Base-by-base conservation (phyloP, 345 rosid genomes). In the Melaleuca alternifolia region DNA sequence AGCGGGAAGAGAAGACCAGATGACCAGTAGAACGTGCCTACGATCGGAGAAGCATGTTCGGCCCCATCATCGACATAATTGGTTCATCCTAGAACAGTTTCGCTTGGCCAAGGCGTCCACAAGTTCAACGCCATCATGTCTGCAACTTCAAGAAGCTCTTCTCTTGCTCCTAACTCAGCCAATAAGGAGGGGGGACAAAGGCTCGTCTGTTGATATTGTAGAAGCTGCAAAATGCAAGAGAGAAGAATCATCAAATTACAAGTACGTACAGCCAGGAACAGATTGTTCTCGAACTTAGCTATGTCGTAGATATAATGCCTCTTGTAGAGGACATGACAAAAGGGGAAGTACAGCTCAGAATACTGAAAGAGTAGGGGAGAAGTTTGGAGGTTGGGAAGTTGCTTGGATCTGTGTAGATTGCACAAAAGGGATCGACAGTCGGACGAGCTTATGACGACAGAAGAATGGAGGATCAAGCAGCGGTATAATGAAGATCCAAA, bases 401-500 rank as follows among this genome's bases (percentile, higher is more conserved):
- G 16, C 30, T 59, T 3, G 16, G 16, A n/a, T 59, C 33, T 11
- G 33, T 26, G 65, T n/a, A 59, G n/a, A n/a, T 24, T 59, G 65
- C 33, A n/a, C 65, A 24, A 26, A 57, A 26, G 30, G 65, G 65
- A 59, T n/a, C 41, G 41, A 41, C 4, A 41, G 41, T 41, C 4
- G 41, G 41, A 41, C 41, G 41, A 41, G 41, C 41, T 41, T 41
- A 41, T 41, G 41, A 2, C 41, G 41, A 41, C 41, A 41, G 41
- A 41, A 41, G 2, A 41, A 2, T 41, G 41, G 41, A 41, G 41
- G 41, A 41, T 41, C 41, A 41, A 41, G 41, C 41, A 41, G 41
- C 41, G 41, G 41, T 41, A 41, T 87, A 87, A 87, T 84, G 84
- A 90, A 82, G 41, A 92, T 76, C 89, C 92, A 87, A 82, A 91